Evolutionary conservation across 164 flowering plant species (phyloP).

Genomic region (Macadamia integrifolia): DNA sequence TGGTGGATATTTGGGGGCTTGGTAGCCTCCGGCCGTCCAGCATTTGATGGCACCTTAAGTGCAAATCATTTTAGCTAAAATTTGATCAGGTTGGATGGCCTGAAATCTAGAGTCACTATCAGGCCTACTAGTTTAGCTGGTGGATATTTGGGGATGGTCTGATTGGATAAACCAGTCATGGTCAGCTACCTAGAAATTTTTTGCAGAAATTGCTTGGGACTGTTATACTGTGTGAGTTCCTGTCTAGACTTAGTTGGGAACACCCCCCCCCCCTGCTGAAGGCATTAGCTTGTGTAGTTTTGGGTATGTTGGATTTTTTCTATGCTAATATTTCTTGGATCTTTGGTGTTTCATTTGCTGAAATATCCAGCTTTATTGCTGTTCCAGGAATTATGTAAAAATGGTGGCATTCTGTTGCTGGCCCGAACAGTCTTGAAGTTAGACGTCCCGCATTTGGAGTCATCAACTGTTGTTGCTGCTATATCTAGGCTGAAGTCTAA

Average conservation of each 20-base stretch:
- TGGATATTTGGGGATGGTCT: too few species aligned
- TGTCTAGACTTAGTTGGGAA: too few species aligned
- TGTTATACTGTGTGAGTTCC: too few species aligned
- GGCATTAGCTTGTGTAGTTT: too few species aligned
- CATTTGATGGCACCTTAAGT: too few species aligned
- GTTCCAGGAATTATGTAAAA: constrained; percentile 75
- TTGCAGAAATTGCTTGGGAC: too few species aligned
- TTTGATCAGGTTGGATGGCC: not conserved
- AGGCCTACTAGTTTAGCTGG: too few species aligned
- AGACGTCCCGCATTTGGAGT: constrained; percentile 25
- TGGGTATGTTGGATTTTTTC: too few species aligned
- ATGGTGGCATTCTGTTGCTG: constrained; percentile 75
- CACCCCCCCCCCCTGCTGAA: too few species aligned
- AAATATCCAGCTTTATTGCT: not conserved
- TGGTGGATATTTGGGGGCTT: not conserved
- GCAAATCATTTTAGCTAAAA: not conserved
- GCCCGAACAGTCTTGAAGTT: constrained; percentile 63
- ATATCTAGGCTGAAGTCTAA: constrained; percentile 84
- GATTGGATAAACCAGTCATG: not conserved
- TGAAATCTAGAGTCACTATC: not conserved
- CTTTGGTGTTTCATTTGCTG: constrained; percentile 7
- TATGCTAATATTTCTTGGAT: not conserved
- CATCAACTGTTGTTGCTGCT: constrained; percentile 45
- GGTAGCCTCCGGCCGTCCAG: too few species aligned
- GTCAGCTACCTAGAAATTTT: too few species aligned